These are phyloP conservation scores for Zalaria sp. DNA, from an alignment of 2,329 filamentous ascomycete genomes.

Conservation along the genomic window DNA sequence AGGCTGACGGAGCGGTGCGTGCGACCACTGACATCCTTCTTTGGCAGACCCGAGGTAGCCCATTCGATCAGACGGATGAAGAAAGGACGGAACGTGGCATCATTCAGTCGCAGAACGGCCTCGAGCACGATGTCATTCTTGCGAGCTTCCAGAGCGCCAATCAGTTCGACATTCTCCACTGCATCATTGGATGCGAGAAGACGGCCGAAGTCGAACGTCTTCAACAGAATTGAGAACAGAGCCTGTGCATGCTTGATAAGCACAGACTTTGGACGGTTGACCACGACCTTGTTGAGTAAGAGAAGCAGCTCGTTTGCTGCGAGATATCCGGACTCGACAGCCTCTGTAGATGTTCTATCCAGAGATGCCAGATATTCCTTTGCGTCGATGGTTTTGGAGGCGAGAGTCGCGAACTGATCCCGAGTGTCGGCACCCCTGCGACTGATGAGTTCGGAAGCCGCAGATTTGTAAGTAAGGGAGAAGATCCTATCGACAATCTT, in stretches of 20 bases:
- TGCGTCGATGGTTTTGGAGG: slow-evolving; percentile 65
- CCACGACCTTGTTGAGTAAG: slow-evolving; percentile 55
- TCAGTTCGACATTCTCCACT: slow-evolving; percentile 38
- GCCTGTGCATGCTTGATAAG: slow-evolving; percentile 61
- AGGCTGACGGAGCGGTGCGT: slow-evolving; percentile 57
- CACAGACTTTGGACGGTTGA: slow-evolving; percentile 61
- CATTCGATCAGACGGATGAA: slow-evolving; percentile 81
- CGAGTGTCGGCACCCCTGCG: slow-evolving; percentile 37
- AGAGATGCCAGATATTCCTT: slow-evolving; percentile 63
- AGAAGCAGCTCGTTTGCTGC: slow-evolving; percentile 56
- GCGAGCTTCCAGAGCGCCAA: slow-evolving; percentile 32
- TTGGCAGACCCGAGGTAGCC: slow-evolving; percentile 47
- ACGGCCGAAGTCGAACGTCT: slow-evolving; percentile 51
- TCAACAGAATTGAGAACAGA: slow-evolving; percentile 48
- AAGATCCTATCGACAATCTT: slow-evolving; percentile 61
- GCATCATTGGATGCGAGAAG: slow-evolving; percentile 39
- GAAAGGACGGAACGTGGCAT: slow-evolving; percentile 80
- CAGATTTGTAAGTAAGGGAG: slow-evolving; percentile 57
- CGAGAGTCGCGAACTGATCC: slow-evolving; percentile 53
- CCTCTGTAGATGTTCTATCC: slow-evolving; percentile 55
- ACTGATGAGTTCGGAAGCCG: slow-evolving; percentile 19
- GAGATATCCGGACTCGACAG: slow-evolving; percentile 29
- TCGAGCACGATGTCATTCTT: slow-evolving; percentile 52
- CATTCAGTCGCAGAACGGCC: slow-evolving; percentile 95
- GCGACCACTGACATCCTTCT: slow-evolving; percentile 45